These are phyloP conservation scores for Phialemonium atrogriseum DNA, from an alignment of 2,329 filamentous ascomycete species.

Conservation along the genomic window DNA sequence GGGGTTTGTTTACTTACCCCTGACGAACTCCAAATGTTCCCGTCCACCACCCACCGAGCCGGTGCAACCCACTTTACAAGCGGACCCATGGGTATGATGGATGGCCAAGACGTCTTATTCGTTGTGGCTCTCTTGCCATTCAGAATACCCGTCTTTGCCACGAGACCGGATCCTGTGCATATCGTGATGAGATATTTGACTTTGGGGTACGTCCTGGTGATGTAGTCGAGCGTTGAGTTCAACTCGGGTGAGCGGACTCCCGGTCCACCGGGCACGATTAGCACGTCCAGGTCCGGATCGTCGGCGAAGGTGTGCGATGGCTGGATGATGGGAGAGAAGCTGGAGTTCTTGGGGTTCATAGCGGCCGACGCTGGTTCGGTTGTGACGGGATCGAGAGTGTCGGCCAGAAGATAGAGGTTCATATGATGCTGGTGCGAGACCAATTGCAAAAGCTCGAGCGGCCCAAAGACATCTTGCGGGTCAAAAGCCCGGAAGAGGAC, in stretches of 20 bases:
- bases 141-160: conserved; percentile 50
- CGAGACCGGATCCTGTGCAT: conserved; percentile 55
- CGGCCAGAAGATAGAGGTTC: conserved; percentile 31
- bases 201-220: conserved; percentile 33
- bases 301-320: conserved; percentile 44
- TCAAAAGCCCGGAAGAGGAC: conserved; percentile 37
- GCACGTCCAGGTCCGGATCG: conserved; percentile 48
- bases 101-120: conserved; percentile 52
- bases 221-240: conserved; percentile 32
- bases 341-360: conserved; percentile 24
- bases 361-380: conserved; percentile 17
- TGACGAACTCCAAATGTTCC: conserved; percentile 58
- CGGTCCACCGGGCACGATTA: conserved; percentile 57
- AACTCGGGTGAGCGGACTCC: conserved; percentile 33
- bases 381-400: conserved; percentile 31
- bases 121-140: conserved; percentile 55
- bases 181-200: conserved; percentile 53
- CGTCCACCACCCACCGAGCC: conserved; percentile 58
- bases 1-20: conserved; percentile 39
- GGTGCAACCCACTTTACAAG: conserved; percentile 44
- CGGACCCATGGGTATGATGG: conserved; percentile 36
- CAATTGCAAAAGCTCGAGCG: conserved; percentile 35
- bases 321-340: conserved; percentile 25
- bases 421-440: conserved; percentile 25
- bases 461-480: conserved; percentile 35